Base-by-base conservation (phyloP, 2,329 filamentous ascomycete genomes). In the Phaeosphaeria sp. region DNA sequence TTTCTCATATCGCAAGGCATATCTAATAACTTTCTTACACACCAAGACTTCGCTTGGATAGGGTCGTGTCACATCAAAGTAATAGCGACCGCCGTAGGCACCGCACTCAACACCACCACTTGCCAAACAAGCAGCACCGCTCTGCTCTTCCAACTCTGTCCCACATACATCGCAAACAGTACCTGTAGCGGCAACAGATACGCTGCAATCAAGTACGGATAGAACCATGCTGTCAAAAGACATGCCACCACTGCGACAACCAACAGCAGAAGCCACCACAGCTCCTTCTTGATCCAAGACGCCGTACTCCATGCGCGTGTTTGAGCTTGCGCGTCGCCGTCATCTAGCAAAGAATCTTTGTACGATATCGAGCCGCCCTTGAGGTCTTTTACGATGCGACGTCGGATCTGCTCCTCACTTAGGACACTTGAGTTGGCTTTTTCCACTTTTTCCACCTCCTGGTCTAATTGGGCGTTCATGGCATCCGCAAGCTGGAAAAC, bases 401-500 rank as follows among this genome's bases (percentile, higher is more conserved):
- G 25, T 11, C 30, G 30, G 6, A 64, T 17, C 1, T 50, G 13
- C 1, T 36, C 18, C 22, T 62, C 62, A 0, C 54, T 54, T 0
- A 62, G 7, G 3, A 46, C 6, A 22, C 42, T 36, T 4, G 36
- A 6, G 6, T 39, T 13, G 9, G n/a, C 2, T 23, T 30, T 46
- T 20, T 58, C 25, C 41, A 57, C 51, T 2, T 11, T 46, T n/a
- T 11, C 6, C 22, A 22, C 2, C 9, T 52, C 46, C 18, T 50
- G n/a, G 7, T 46, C 33, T 9, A 66, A 36, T 11, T 62, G 52
- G 17, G 22, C 33, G 15, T 41, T 49, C 55, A 71, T 72, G 1
- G 66, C 61, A 1, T 54, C 46, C 3, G 68, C 61, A 10, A 72
- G 63, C n/a, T 71, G 58, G 3, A 72, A 27, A 0, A 68, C 33